phyloP scores from a whole-genome alignment of 2,329 filamentous ascomycete species.

The Fusarium nisikadoi region DNA sequence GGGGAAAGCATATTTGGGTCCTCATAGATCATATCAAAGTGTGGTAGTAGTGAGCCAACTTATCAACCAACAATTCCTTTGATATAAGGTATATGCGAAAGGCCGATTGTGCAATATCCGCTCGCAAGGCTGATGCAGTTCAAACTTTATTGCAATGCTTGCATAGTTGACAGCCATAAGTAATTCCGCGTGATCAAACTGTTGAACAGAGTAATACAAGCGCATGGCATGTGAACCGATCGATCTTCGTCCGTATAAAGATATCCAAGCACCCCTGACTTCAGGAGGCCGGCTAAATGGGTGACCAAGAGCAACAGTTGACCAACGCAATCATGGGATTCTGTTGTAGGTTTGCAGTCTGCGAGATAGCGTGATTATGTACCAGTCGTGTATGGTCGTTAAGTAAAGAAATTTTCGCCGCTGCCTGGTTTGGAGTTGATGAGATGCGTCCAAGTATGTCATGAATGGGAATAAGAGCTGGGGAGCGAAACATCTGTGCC shows the following conservation, averaged over 20 bases:
- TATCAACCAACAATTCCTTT: not conserved
- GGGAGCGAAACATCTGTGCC: not conserved
- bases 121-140: not conserved
- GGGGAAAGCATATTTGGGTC: not conserved
- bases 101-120: not conserved
- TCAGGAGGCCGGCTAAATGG: constrained; percentile 9
- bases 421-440: not conserved
- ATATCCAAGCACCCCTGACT: constrained; percentile 18
- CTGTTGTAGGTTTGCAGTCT: not conserved
- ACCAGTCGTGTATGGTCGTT: not conserved
- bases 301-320: not conserved
- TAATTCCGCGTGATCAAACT: not conserved
- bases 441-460: not conserved
- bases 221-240: not conserved
- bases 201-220: not conserved
- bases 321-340: not conserved
- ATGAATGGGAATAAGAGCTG: not conserved
- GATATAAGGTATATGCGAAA: not conserved
- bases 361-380: not conserved
- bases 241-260: not conserved
- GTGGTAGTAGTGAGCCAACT: not conserved
- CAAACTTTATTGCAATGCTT: not conserved
- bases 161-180: not conserved
- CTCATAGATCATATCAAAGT: not conserved
- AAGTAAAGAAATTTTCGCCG: not conserved